phyloP scores from a whole-genome alignment of 306 rosid genomes.

The Dicorynia guianensis region DNA sequence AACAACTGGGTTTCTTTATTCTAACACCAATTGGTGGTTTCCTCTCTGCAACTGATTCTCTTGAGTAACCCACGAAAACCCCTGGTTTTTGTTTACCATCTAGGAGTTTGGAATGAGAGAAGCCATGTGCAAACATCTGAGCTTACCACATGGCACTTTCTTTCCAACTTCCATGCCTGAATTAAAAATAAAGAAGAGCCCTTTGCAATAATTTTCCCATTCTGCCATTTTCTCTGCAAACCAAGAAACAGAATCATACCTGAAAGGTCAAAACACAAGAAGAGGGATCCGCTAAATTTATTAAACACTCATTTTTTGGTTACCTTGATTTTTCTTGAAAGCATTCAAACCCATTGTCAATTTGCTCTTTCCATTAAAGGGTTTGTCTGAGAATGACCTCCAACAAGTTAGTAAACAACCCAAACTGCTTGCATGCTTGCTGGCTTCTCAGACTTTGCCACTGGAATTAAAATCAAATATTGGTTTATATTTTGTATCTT shows the following conservation, averaged over 20 bases:
- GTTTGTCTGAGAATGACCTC: neutral
- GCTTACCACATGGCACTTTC: conserved; percentile 80
- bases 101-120: conserved; percentile 58
- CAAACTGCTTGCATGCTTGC: neutral
- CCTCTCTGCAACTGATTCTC: conserved; percentile 62
- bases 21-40: conserved; percentile 44
- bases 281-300: neutral
- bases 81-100: conserved; percentile 41
- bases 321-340: neutral
- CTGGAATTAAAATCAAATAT: too few species aligned
- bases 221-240: conserved; percentile 24
- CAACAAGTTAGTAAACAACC: neutral
- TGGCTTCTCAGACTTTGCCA: too few species aligned
- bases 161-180: conserved; percentile 50
- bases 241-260: conserved; percentile 1
- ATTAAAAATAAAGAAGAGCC: neutral
- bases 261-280: neutral
- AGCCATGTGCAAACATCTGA: conserved; percentile 84
- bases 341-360: neutral
- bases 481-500: too few species aligned
- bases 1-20: conserved; percentile 29
- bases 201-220: neutral
- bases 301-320: neutral
- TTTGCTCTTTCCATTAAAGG: neutral
- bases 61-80: conserved; percentile 53